Evolutionary conservation across 805 yeast genomes (phyloP).

Genomic region (Spathaspora hagerdaliae): DNA sequence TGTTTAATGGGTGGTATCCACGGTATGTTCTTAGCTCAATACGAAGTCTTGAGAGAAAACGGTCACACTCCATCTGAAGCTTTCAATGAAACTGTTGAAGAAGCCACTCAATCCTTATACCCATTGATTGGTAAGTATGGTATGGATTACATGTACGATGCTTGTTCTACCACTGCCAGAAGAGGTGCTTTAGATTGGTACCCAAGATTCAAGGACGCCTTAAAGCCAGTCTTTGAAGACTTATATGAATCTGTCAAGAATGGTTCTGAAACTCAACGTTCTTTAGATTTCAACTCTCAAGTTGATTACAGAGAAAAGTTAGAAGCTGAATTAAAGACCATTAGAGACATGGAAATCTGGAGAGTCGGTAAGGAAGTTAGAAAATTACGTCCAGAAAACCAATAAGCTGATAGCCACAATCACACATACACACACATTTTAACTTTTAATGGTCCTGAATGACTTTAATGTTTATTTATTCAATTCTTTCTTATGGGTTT

Average conservation of each 20-base stretch:
- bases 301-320: slow-evolving; percentile 96
- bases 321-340: slow-evolving; percentile 86
- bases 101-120: slow-evolving; percentile 98
- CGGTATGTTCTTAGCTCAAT: slow-evolving; percentile 99
- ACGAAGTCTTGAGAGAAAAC: slow-evolving; percentile 98
- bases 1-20: slow-evolving; percentile 99
- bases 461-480: slow-evolving; percentile 27
- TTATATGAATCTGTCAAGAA: slow-evolving; percentile 91
- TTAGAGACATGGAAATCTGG: slow-evolving; percentile 99
- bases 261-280: slow-evolving; percentile 97
- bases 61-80: slow-evolving; percentile 99
- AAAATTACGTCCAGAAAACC: slow-evolving; percentile 99
- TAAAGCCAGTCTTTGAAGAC: slow-evolving; percentile 97
- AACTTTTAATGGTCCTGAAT: slow-evolving; percentile 32
- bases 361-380: slow-evolving; percentile 99
- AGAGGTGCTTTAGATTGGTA: slow-evolving; percentile 99
- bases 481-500: slow-evolving; percentile 18
- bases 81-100: slow-evolving; percentile 99
- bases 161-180: slow-evolving; percentile 99
- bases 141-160: slow-evolving; percentile 99
- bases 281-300: slow-evolving; percentile 97
- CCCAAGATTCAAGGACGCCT: slow-evolving; percentile 97
- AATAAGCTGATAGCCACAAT: slow-evolving; percentile 39
- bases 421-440: background rate
- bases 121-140: slow-evolving; percentile 99